Evolutionary conservation across 2,329 filamentous ascomycete genomes (phyloP).

Genomic region (Ophiostoma quercus): DNA sequence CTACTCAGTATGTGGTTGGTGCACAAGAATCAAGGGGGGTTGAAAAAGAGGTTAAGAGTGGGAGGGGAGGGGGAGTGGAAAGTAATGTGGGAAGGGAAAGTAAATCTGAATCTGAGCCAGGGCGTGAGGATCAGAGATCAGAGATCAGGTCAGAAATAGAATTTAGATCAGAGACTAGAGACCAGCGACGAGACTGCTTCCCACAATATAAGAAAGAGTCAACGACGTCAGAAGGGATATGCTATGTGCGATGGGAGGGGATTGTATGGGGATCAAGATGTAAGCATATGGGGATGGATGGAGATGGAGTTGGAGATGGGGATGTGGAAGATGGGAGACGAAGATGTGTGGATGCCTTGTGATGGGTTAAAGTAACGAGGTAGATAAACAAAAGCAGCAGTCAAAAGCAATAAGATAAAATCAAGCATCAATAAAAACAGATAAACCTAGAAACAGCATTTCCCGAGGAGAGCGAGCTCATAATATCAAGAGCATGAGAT

Average conservation of each 20-base stretch:
- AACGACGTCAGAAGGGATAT: not conserved
- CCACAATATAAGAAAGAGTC: not conserved
- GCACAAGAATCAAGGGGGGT: constrained; percentile 2
- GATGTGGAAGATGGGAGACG: constrained; percentile 7
- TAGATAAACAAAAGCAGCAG: not conserved
- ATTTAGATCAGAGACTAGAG: not conserved
- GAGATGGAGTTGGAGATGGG: constrained; percentile 1
- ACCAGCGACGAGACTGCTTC: not conserved
- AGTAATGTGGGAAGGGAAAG: not conserved
- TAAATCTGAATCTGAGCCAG: not conserved
- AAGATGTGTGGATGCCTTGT: constrained; percentile 21
- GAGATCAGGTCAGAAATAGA: not conserved
- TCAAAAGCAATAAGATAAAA: constrained; percentile 1
- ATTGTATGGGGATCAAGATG: not conserved
- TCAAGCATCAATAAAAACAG: not conserved
- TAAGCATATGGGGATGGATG: constrained; percentile 35
- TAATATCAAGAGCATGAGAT: not conserved
- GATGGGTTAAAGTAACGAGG: not conserved
- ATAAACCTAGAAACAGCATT: not conserved
- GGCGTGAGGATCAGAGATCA: not conserved
- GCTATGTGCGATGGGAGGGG: constrained; percentile 1
- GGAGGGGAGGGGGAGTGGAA: constrained; percentile 1
- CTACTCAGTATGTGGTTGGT: not conserved
- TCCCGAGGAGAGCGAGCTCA: not conserved
- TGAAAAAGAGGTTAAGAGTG: not conserved